phyloP scores from a whole-genome alignment of 805 yeast genomes.

The Pichia rugopelliculosa region DNA sequence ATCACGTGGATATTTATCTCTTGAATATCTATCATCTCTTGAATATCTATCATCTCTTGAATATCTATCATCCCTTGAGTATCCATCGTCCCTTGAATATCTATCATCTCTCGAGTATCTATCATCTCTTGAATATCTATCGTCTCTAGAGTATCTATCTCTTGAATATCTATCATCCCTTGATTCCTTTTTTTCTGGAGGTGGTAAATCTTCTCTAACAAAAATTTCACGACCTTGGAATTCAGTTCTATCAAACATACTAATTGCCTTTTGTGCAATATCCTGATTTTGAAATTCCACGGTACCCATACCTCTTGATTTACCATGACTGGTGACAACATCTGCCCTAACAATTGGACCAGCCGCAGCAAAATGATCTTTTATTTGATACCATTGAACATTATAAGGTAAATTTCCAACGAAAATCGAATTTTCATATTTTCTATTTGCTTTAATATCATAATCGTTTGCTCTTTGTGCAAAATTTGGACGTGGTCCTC shows the following conservation, averaged over 20 bases:
- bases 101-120: slow-evolving; percentile 14
- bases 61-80: slow-evolving; percentile 16
- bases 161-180: slow-evolving; percentile 12
- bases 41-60: slow-evolving; percentile 15
- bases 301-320: slow-evolving; percentile 85
- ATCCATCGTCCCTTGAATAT: slow-evolving; percentile 7
- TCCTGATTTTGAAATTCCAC: slow-evolving; percentile 67
- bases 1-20: slow-evolving; percentile 3
- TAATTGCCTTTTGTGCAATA: slow-evolving; percentile 67
- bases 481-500: slow-evolving; percentile 16
- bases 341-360: slow-evolving; percentile 77
- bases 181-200: slow-evolving; percentile 40
- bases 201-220: slow-evolving; percentile 88
- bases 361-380: slow-evolving; percentile 48
- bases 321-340: slow-evolving; percentile 69
- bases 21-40: slow-evolving; percentile 2
- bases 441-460: slow-evolving; percentile 41
- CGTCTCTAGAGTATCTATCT: slow-evolving; percentile 12
- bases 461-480: slow-evolving; percentile 26
- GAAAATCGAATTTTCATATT: slow-evolving; percentile 62
- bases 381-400: slow-evolving; percentile 51
- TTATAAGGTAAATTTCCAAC: slow-evolving; percentile 69
- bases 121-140: slow-evolving; percentile 10
- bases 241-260: slow-evolving; percentile 54
- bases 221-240: slow-evolving; percentile 72